Conservation (phyloP, 805 yeast species). For the Wickerhamomyces canadensis region DNA sequence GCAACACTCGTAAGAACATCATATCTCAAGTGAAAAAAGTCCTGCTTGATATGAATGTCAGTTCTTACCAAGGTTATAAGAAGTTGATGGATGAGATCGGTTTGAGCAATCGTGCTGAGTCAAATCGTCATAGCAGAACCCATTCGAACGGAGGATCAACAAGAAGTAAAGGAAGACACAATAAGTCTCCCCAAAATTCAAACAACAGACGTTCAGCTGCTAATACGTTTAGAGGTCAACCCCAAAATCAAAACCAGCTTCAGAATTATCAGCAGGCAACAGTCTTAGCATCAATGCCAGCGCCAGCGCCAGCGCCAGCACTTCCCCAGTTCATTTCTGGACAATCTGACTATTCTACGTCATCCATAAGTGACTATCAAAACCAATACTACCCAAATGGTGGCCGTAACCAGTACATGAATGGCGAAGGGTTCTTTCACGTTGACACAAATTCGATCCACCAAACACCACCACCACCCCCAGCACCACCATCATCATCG, state of each 20-base stretch:
- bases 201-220: constrained; percentile 8
- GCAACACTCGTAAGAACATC: constrained; percentile 50
- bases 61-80: constrained; percentile 65
- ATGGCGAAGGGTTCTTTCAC: background rate
- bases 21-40: constrained; percentile 57
- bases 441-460: background rate
- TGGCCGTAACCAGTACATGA: too few relatives aligned
- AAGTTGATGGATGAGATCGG: constrained; percentile 93
- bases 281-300: background rate
- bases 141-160: constrained; percentile 18
- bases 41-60: constrained; percentile 52
- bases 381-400: background rate
- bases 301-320: constrained; percentile 6
- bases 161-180: constrained; percentile 14
- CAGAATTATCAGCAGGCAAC: background rate
- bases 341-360: constrained; percentile 1
- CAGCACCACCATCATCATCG: background rate
- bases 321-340: constrained; percentile 6
- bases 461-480: background rate
- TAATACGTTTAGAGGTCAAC: constrained; percentile 1
- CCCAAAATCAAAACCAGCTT: too few relatives aligned
- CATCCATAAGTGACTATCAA: background rate
- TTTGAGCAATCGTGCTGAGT: constrained; percentile 27
- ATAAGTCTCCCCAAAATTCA: constrained; percentile 14
- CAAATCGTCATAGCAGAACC: constrained; percentile 18